Evolutionary conservation across 2,329 filamentous ascomycete genomes (phyloP).

Genomic region (Botryosphaeria dothidea): DNA sequence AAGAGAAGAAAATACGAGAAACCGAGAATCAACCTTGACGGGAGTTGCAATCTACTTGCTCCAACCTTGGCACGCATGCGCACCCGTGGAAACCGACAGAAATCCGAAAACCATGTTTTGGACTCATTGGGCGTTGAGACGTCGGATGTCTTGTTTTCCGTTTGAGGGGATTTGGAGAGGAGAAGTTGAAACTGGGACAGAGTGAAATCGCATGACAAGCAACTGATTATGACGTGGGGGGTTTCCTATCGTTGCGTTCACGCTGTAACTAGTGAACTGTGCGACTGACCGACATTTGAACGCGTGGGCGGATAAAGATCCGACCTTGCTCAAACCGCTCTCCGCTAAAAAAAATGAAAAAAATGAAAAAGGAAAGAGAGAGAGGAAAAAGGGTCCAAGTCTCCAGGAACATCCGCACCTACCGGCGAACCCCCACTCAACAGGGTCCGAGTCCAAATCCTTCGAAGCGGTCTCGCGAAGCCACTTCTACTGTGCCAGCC

Average conservation of each 20-base stretch:
- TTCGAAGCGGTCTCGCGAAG: not conserved
- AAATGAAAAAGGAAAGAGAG: no score
- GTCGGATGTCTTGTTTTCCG: not conserved
- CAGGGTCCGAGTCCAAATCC: not conserved
- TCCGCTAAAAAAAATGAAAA: not conserved
- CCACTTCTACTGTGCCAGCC: not conserved
- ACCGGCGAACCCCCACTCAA: no score
- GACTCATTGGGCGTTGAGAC: not conserved
- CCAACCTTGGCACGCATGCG: not conserved
- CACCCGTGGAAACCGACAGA: not conserved
- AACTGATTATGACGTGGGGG: not conserved
- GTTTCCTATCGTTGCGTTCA: not conserved
- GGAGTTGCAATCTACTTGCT: not conserved
- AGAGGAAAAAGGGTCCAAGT: not conserved
- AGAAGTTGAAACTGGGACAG: no score
- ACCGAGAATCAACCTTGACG: not conserved
- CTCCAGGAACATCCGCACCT: not conserved
- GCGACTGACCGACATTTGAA: not conserved
- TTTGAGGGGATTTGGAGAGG: not conserved
- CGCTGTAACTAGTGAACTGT: not conserved
- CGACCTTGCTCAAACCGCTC: not conserved
- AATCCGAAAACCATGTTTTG: not conserved
- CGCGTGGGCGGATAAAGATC: not conserved
- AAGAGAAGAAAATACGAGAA: not conserved
- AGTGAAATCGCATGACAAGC: not conserved